Evolutionary conservation across 768 basidiomycete species (phyloP), one percentile per base, ranked within the genome.

Genomic region (Trametes sanguinea): DNA sequence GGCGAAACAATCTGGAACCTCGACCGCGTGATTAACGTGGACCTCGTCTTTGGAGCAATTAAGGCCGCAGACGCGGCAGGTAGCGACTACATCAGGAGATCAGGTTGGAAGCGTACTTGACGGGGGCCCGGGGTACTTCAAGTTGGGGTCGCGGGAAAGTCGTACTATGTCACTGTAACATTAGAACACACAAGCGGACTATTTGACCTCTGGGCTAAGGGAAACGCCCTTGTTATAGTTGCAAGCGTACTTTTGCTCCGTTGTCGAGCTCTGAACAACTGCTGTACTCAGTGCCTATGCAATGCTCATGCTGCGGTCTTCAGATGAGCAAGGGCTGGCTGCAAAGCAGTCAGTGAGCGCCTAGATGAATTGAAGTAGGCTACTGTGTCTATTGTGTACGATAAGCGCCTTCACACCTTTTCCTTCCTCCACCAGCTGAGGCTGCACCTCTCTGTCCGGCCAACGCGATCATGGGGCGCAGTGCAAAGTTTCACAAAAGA

Each of bases 401-500:
- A 22, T 22, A 22, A 22, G 22, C 22, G 22, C 22, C 22, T 22
- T 22, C 22, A 22, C 48, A 50, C 13, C 8, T 35, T 43, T 30
- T 44, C 6, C 57, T 30, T 39, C 39, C 56, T 39, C 39, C 35
- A 37, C 11, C 35, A 22, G 22, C 22, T 29, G 30, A 42, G 35
- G 14, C 46, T 16, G 30, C 48, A n/a, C 43, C 27, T 27, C 14
- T 6, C 29, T 30, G 37, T 17, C 11, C 46, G 11, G 46, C 8
- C 45, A 9, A 2, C 45, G 17, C 2, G 40, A 16, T 30, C 47
- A 88, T 88, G 86, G 87, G 87, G 16, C 84, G 81, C 66, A 87
- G 85, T 62, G 86, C 87, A 14, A 88, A 88, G 69, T 59, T 85
- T 22, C 85, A 85, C 71, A 88, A 88, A 71, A 77, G 85, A 64